phyloP scores from a whole-genome alignment of 1,284 basidiomycete genomes.

The Sutorius eximius region DNA sequence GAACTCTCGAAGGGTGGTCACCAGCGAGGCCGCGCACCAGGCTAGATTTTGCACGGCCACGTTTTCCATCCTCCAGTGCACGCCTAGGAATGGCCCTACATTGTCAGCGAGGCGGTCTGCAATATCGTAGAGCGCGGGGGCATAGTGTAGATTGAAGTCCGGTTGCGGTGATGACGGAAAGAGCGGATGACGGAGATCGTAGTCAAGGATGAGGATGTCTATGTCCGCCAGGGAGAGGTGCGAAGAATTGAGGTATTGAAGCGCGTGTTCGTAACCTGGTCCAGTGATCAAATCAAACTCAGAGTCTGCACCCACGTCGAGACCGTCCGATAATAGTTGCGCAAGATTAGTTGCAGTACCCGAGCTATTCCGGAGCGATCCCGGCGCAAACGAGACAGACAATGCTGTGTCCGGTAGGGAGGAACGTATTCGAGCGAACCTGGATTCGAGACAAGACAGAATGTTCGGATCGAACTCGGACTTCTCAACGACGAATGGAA shows the following conservation, averaged over 20 bases:
- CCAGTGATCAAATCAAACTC: constrained; percentile 5
- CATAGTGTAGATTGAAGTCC: constrained; percentile 35
- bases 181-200: constrained; percentile 45
- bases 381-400: constrained; percentile 13
- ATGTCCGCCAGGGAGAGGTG: constrained; percentile 12
- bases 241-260: constrained; percentile 19
- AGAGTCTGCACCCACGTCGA: background rate
- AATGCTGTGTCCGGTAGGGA: constrained; percentile 14
- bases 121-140: constrained; percentile 39
- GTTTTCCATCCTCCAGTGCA: constrained; percentile 54
- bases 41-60: constrained; percentile 39
- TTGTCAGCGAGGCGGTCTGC: constrained; percentile 38
- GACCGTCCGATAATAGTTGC: constrained; percentile 15
- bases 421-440: constrained; percentile 25
- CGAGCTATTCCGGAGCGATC: background rate
- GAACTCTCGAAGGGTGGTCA: constrained; percentile 40
- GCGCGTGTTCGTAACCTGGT: constrained; percentile 13
- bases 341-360: constrained; percentile 8
- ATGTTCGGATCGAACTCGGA: constrained; percentile 18
- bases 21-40: constrained; percentile 46
- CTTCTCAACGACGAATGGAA: constrained; percentile 8
- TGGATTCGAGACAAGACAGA: constrained; percentile 34
- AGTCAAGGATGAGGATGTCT: constrained; percentile 46
- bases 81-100: constrained; percentile 39
- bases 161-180: constrained; percentile 23